Conservation (phyloP, 768 basidiomycete genomes). For the Mycena rosella region DNA sequence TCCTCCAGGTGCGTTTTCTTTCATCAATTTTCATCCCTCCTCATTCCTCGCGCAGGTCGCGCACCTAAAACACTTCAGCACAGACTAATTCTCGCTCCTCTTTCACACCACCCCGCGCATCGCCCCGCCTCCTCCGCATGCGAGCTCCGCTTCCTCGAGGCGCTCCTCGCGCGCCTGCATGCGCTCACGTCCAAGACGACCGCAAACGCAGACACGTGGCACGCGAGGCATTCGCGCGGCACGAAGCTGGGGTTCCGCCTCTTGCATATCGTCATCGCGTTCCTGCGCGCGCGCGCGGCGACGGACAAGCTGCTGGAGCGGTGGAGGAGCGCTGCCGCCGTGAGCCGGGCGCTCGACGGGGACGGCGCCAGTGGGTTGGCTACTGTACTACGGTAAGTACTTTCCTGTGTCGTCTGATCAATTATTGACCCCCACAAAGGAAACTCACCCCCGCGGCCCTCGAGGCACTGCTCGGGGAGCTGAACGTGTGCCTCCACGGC, state of each 20-base stretch:
- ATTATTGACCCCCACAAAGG: no score
- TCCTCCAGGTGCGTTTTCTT: slow-evolving; percentile 67
- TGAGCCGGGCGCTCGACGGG: slow-evolving; percentile 5
- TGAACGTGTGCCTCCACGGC: slow-evolving; percentile 54
- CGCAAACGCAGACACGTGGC: slow-evolving; percentile 29
- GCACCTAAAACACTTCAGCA: slow-evolving; percentile 76
- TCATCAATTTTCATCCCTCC: slow-evolving; percentile 5
- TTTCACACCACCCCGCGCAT: slow-evolving; percentile 45
- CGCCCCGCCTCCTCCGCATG: slow-evolving; percentile 29
- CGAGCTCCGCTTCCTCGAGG: slow-evolving; percentile 47
- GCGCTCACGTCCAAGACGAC: slow-evolving; percentile 14
- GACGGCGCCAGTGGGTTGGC: slow-evolving; percentile 20
- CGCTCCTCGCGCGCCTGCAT: slow-evolving; percentile 52
- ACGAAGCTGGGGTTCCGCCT: slow-evolving; percentile 22
- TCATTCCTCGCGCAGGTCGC: slow-evolving; percentile 59
- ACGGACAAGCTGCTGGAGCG: slow-evolving; percentile 19
- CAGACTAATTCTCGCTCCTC: slow-evolving; percentile 67
- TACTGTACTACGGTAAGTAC: slow-evolving; percentile 36
- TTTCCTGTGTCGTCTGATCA: background rate
- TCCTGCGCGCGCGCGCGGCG: background rate
- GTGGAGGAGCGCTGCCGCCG: slow-evolving; percentile 16
- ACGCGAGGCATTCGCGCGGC: slow-evolving; percentile 12
- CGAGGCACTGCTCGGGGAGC: slow-evolving; percentile 52
- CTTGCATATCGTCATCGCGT: slow-evolving; percentile 3
- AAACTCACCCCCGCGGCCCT: slow-evolving; percentile 51